Percentiles rank a stretch among this genome's conserved stretches.
Conservation (phyloP, 352 stramenopile genomes). For the Globisporangium middletonii region DNA sequence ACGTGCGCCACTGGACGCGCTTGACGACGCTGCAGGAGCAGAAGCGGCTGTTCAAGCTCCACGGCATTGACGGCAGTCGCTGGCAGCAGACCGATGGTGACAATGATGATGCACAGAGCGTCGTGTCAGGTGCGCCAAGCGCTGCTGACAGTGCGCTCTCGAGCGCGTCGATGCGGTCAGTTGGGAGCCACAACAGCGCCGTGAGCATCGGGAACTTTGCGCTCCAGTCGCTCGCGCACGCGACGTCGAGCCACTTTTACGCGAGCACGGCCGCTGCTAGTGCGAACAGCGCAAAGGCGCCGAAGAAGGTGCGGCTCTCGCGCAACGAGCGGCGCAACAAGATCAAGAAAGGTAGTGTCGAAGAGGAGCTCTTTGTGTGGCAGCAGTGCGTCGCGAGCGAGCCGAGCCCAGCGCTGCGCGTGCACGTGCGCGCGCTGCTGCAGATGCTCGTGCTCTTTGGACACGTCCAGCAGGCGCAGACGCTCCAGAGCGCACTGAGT, state of each 20-base stretch:
- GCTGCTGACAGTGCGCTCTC: conserved; percentile 58
- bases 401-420: conserved; percentile 29
- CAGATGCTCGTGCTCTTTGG: conserved; percentile 54
- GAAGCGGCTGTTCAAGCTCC: conserved; percentile 71
- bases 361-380: conserved; percentile 60
- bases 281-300: conserved; percentile 6
- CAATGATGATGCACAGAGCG: conserved; percentile 32
- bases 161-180: conserved; percentile 50
- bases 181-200: conserved; percentile 77
- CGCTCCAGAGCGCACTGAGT: conserved; percentile 34
- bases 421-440: conserved; percentile 32
- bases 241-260: conserved; percentile 68
- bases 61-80: conserved; percentile 65
- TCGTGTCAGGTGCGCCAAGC: conserved; percentile 38
- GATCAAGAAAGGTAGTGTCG: conserved; percentile 61
- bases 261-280: conserved; percentile 4
- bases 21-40: conserved; percentile 64
- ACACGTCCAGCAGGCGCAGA: conserved; percentile 27
- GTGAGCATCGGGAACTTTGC: conserved; percentile 63
- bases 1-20: conserved; percentile 50
- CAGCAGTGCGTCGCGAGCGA: conserved; percentile 35
- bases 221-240: conserved; percentile 45
- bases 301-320: conserved; percentile 40
- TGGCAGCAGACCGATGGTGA: conserved; percentile 28
- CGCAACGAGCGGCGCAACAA: conserved; percentile 49